These are phyloP conservation scores for Penicillium desertorum DNA, from an alignment of 495 filamentous ascomycete species.

Conservation along the genomic window DNA sequence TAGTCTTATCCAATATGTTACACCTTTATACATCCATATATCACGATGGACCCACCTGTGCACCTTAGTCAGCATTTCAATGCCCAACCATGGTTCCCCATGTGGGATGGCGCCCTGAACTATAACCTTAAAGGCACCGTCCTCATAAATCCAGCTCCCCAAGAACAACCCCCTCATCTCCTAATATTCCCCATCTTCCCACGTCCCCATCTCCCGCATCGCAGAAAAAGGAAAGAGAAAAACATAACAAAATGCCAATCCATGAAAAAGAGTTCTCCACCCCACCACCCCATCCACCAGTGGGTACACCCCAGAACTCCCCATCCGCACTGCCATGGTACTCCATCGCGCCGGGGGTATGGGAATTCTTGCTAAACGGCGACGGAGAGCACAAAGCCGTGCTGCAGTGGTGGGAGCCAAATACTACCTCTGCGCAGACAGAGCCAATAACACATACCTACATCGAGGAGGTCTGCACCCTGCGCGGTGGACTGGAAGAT, in stretches of 20 bases:
- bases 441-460: slow-evolving; percentile 27
- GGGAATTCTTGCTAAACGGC: slow-evolving; percentile 29
- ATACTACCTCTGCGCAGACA: slow-evolving; percentile 6
- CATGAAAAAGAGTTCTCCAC: slow-evolving; percentile 27
- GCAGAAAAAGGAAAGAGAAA: too few relatives aligned
- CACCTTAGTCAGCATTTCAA: neutral
- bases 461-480: slow-evolving; percentile 30
- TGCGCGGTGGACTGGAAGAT: slow-evolving; percentile 29
- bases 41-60: neutral
- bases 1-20: neutral
- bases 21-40: neutral
- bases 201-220: neutral
- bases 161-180: neutral
- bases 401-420: slow-evolving; percentile 31
- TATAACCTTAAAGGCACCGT: slow-evolving; percentile 1
- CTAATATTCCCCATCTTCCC: neutral
- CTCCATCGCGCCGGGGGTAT: slow-evolving; percentile 25
- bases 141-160: neutral
- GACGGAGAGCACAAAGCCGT: slow-evolving; percentile 21
- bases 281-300: slow-evolving; percentile 19
- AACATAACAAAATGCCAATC: slow-evolving; percentile 14
- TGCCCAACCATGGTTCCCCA: neutral
- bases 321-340: slow-evolving; percentile 23
- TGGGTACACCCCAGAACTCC: slow-evolving; percentile 15
- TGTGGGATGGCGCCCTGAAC: neutral